Evolutionary conservation across 352 stramenopile genomes (phyloP), one percentile per base, ranked within the genome.

Genomic region (Phytopythium vexans): DNA sequence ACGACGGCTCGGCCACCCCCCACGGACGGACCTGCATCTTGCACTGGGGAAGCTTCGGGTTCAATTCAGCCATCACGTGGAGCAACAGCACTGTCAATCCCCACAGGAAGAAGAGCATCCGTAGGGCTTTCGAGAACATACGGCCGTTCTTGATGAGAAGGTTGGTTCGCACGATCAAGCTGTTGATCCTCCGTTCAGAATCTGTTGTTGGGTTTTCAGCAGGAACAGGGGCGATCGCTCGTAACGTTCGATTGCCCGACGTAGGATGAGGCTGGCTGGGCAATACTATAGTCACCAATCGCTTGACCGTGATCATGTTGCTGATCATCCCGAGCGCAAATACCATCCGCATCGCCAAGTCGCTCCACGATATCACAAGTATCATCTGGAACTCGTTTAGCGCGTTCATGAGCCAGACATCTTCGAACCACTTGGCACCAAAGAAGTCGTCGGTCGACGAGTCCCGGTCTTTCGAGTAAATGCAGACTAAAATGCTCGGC

Each of bases 361-460:
- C 63, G 4, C 41, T 49, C 51, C 66, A 69, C 0, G 62, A 75
- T 5, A 52, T 37, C 2, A 75, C 46, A 2, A 78, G 39, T 9
- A 75, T 62, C 11, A 71, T 51, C 14, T 66, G 71, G 21, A 75
- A 62, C 34, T 73, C 69, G 38, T 62, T 75, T 48, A 59, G 64
- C 31, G 60, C 47, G 16, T 71, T 62, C 3, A 67, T 49, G 6
- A 73, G 50, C 69, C 66, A 78, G 8, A 41, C 48, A 48, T 68
- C 64, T 41, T 68, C 44, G 41, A 70, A 76, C 50, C 60, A 70
- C 8, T 56, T 55, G 1, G 56, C 16, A 3, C 58, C 42, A 38
- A 54, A 60, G 35, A 68, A 76, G 16, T 62, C 52, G 15, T 44
- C 44, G 1, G 51, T 60, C 4, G 35, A 36, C 2, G 12, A 1